Evolutionary conservation across 139 green algal genomes (phyloP), one percentile per base, ranked within the genome.

Genomic region (Tetradesmus lagerheimii): DNA sequence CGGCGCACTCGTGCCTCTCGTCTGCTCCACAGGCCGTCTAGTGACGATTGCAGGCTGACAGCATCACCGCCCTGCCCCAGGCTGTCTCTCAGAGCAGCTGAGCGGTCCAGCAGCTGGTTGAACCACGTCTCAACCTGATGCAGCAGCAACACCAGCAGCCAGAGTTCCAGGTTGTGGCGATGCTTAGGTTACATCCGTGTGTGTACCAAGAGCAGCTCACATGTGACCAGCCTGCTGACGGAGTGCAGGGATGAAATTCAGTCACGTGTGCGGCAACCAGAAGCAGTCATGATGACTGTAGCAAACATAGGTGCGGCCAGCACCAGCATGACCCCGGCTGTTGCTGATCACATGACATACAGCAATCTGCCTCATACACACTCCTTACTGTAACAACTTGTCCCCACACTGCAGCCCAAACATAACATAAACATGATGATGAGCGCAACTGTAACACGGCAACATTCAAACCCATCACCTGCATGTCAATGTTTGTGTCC

Each of bases 21-120:
- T 62, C 71, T 78, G 57, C 67, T 77, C 57, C 91, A 96, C 31
- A 98, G 74, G 18, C 83, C 89, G 47, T 95, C 91, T 35, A 98
- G 88, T 9, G 93, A 93, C n/a, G 90, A 83, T 31, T 92, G 93
- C 39, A 98, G 88, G 27, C 88, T 93, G n/a, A 97, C 43, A 29
- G 91, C 77, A 53, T 94, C 92, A 37, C 89, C 90, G n/a, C 93
- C 89, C 12, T 84, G 81, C 0, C 89, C 77, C 66, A 96, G 80
- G 37, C 89, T 80, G 25, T 96, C 93, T 0, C 94, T 91, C 31
- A 93, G 82, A 18, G 85, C 37, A 79, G 91, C 88, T 16, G 90
- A 90, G 11, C 87, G 83, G 45, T 98, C 96, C 83, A 99, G 92
- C 91, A 98, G 43, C 47, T 90, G 53, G 91, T 99, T 99, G 94